Evolutionary conservation across 495 filamentous ascomycete species (phyloP).

Genomic region (Aspergillus coremiiformis): DNA sequence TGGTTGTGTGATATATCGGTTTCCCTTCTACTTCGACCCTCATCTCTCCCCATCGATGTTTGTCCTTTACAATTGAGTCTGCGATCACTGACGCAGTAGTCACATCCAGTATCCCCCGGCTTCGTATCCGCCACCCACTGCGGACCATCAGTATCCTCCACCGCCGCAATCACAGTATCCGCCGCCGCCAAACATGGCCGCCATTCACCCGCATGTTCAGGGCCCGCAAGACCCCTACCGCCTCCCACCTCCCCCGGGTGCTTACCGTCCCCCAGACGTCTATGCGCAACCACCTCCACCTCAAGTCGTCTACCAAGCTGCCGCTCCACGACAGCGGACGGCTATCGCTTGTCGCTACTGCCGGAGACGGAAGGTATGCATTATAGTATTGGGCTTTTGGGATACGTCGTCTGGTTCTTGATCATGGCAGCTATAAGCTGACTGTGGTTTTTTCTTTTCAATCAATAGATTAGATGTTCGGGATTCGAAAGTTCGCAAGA

Average conservation of each 20-base stretch:
- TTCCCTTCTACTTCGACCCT: neutral
- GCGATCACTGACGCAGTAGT: conserved; percentile 8
- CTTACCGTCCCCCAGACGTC: conserved; percentile 37
- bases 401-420: neutral
- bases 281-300: conserved; percentile 40
- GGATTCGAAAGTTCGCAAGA: conserved; percentile 72
- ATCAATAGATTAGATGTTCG: conserved; percentile 68
- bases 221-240: conserved; percentile 34
- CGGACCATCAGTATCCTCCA: conserved; percentile 31
- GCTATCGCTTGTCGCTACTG: conserved; percentile 84
- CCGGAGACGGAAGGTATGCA: conserved; percentile 67
- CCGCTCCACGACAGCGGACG: conserved; percentile 70
- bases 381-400: neutral
- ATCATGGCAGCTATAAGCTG: conserved; percentile 4
- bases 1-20: neutral
- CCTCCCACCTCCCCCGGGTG: conserved; percentile 34
- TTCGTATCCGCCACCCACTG: conserved; percentile 34
- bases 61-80: neutral
- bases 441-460: neutral
- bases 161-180: conserved; percentile 28
- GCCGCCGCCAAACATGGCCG: conserved; percentile 35
- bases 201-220: conserved; percentile 31
- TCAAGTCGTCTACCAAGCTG: conserved; percentile 53
- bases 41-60: conserved; percentile 9
- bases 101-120: conserved; percentile 29